Conservation (phyloP, 345 rosid genomes). For the Raphanus sativus region DNA sequence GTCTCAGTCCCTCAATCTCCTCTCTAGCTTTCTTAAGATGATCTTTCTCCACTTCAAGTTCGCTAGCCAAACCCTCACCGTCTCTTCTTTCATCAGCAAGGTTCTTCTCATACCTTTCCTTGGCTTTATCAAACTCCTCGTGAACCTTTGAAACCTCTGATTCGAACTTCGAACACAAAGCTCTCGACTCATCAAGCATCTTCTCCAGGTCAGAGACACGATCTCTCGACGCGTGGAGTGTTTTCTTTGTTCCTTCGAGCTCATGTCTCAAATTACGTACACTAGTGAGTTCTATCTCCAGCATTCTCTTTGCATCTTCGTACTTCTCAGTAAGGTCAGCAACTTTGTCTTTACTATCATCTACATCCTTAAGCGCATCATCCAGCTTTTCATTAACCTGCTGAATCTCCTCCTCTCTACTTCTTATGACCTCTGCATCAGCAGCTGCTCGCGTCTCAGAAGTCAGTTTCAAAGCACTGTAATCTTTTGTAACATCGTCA, state of each 20-base stretch:
- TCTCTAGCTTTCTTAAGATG: neutral
- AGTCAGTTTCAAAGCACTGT: conserved; percentile 54
- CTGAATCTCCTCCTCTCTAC: conserved; percentile 13
- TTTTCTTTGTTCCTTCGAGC: conserved; percentile 47
- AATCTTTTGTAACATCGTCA: conserved; percentile 46
- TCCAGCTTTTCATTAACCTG: conserved; percentile 55
- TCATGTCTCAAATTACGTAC: conserved; percentile 57
- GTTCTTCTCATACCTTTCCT: neutral
- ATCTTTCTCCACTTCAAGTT: neutral
- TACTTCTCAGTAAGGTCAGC: conserved; percentile 55
- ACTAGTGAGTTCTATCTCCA: conserved; percentile 49
- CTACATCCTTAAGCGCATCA: conserved; percentile 43
- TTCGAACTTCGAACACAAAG: conserved; percentile 45
- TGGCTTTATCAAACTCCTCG: neutral
- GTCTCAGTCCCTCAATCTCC: neutral
- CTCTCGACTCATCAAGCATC: conserved; percentile 52
- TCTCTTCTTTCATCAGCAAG: neutral
- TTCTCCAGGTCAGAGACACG: conserved; percentile 58
- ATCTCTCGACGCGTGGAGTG: conserved; percentile 49
- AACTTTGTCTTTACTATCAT: conserved; percentile 42
- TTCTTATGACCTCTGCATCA: conserved; percentile 51
- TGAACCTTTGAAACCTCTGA: neutral
- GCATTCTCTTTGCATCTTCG: conserved; percentile 51
- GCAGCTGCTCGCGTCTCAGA: conserved; percentile 56
- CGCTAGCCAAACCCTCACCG: neutral